Evolutionary conservation across 176 grass and related monocot genomes (phyloP).

Genomic region (Cocos nucifera): DNA sequence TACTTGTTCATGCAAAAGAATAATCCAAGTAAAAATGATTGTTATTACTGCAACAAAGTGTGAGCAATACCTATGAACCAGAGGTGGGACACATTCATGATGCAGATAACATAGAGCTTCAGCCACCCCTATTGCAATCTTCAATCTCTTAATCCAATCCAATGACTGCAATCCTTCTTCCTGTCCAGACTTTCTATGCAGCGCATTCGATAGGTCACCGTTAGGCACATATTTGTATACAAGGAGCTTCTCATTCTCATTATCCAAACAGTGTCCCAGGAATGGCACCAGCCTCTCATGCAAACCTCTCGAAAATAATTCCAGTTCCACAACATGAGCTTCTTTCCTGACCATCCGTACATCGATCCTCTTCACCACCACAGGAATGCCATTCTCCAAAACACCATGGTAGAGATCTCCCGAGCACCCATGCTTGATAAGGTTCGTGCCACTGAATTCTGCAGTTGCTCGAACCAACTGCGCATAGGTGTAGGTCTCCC

Average conservation of each 20-base stretch:
- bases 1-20: too few species aligned
- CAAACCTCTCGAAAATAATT: constrained; percentile 66
- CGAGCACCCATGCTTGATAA: constrained; percentile 69
- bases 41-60: background rate
- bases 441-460: constrained; percentile 47
- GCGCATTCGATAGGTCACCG: constrained; percentile 50
- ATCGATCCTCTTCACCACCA: constrained; percentile 69
- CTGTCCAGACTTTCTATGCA: constrained; percentile 50
- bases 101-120: constrained; percentile 93
- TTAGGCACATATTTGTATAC: constrained; percentile 82
- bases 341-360: constrained; percentile 35
- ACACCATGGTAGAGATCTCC: constrained; percentile 71
- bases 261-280: constrained; percentile 66
- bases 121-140: constrained; percentile 89
- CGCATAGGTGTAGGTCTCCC: constrained; percentile 64
- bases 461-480: constrained; percentile 44
- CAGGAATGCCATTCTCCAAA: constrained; percentile 43
- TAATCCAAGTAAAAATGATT: too few species aligned
- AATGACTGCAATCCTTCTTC: constrained; percentile 82
- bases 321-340: constrained; percentile 58
- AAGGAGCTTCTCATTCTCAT: constrained; percentile 68
- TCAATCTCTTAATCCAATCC: constrained; percentile 99
- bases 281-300: constrained; percentile 66
- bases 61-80: constrained; percentile 81
- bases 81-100: constrained; percentile 76